Conservation (phyloP, 2,329 filamentous ascomycete species). For the Trichoderma arundinaceum region DNA sequence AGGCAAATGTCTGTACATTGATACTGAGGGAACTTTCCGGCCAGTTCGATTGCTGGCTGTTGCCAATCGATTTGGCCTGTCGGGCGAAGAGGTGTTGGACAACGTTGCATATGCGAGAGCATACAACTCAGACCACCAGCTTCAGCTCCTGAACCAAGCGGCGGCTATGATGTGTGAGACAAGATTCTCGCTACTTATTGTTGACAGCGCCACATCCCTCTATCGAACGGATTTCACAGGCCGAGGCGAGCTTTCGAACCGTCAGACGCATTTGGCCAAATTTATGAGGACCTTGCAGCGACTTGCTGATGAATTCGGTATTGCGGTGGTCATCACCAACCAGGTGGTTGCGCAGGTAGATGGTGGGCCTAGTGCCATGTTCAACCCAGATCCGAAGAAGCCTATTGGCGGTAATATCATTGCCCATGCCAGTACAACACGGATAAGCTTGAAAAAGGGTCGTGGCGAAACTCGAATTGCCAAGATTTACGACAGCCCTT, state of each 20-base stretch:
- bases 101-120: constrained; percentile 98
- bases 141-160: constrained; percentile 92
- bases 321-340: constrained; percentile 98
- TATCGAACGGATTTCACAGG: constrained; percentile 97
- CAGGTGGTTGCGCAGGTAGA: constrained; percentile 99
- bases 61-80: constrained; percentile 91
- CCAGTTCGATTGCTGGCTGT: constrained; percentile 90
- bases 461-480: constrained; percentile 94
- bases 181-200: constrained; percentile 91
- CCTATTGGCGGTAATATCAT: constrained; percentile 99
- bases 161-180: constrained; percentile 99
- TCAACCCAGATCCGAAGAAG: constrained; percentile 99
- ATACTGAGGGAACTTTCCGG: constrained; percentile 96
- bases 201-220: constrained; percentile 93
- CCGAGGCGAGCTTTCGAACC: constrained; percentile 92
- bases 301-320: constrained; percentile 84
- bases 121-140: constrained; percentile 98
- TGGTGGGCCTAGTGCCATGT: constrained; percentile 95
- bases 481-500: constrained; percentile 99
- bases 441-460: constrained; percentile 94
- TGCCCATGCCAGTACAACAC: constrained; percentile 93
- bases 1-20: constrained; percentile 97
- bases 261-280: constrained; percentile 87
- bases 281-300: constrained; percentile 86
- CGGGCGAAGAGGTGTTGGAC: constrained; percentile 95